Evolutionary conservation across 495 filamentous ascomycete species (phyloP), one percentile per base, ranked within the genome.

Genomic region (Echria macrotheca): DNA sequence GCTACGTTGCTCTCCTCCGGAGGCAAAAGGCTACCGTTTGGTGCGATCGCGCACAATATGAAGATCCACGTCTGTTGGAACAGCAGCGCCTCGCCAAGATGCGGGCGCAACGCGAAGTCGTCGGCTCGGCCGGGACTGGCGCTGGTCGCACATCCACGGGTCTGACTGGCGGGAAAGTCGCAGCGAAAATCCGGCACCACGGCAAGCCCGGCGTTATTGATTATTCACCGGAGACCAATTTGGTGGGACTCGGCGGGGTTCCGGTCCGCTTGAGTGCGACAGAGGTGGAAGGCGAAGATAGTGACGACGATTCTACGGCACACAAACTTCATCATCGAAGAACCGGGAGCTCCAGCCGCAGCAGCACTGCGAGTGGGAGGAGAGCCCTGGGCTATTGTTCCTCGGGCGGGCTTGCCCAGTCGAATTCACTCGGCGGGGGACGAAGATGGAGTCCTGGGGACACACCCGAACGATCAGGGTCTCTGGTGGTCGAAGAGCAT

Each of bases 21-120:
- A 88, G 88, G 57, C 93, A 99, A 61, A 99, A 97, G 62, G 93
- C 89, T 23, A 99, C 93, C 0, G 93, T 99, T 6, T 99, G 93
- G 93, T 96, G 91, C 67, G 94, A 97, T 56, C 89, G 91, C 44
- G 79, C 90, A 11, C 93, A 99, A 58, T 80, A 85, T 42, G 89
- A 97, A 67, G 94, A 99, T 68, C 87, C 94, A 8, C 77, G 89
- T 18, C 63, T 95, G 46, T 66, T 84, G 5, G 89, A 87, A 19
- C 80, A 86, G 57, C 87, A 94, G 58, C 76, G 84, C 49, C 81
- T 80, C 2, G 94, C 90, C 43, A 95, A 91, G 70, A 77, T 84
- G 68, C 72, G 89, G 41, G 94, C 94, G 2, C 82, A 82, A 36
- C 79, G 82, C 50, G 91, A 97, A 68, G 80, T 97, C 19, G 75